Conservation (phyloP, 1,139 yeast species). For the Yamadazyma membranifaciens region DNA sequence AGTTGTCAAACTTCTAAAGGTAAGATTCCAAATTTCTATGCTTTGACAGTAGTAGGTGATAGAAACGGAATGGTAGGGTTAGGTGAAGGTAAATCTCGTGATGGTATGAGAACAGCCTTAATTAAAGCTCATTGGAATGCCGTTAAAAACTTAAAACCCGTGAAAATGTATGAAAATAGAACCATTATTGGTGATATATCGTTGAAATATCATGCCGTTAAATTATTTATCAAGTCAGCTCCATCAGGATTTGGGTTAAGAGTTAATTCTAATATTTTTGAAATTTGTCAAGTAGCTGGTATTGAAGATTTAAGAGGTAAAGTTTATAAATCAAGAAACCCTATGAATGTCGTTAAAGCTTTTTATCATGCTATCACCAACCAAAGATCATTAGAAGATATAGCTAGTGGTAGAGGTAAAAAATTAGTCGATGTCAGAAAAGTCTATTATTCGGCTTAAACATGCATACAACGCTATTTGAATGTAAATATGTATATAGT, state of each 20-base stretch:
- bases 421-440: slow-evolving; percentile 90
- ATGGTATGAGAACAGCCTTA: slow-evolving; percentile 73
- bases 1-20: slow-evolving; percentile 95
- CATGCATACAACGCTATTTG: too few species aligned
- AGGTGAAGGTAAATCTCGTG: slow-evolving; percentile 92
- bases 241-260: slow-evolving; percentile 95
- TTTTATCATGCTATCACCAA: slow-evolving; percentile 80
- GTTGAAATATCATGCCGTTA: slow-evolving; percentile 84
- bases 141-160: slow-evolving; percentile 74
- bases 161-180: slow-evolving; percentile 88
- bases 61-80: slow-evolving; percentile 90
- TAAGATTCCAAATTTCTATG: slow-evolving; percentile 81
- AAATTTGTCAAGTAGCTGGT: slow-evolving; percentile 92
- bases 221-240: slow-evolving; percentile 77
- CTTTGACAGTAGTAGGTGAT: slow-evolving; percentile 90
- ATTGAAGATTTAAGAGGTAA: slow-evolving; percentile 91
- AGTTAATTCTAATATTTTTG: slow-evolving; percentile 87
- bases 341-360: slow-evolving; percentile 92
- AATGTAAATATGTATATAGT: slow-evolving; percentile 1
- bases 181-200: slow-evolving; percentile 86
- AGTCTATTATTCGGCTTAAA: slow-evolving; percentile 67
- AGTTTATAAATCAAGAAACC: slow-evolving; percentile 88
- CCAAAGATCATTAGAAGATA: slow-evolving; percentile 80
- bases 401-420: slow-evolving; percentile 93
- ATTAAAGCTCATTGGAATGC: slow-evolving; percentile 94